Evolutionary conservation across 1,139 yeast genomes (phyloP), one percentile per base, ranked within the genome.

Genomic region (Yamadazyma spencermartinsiae): DNA sequence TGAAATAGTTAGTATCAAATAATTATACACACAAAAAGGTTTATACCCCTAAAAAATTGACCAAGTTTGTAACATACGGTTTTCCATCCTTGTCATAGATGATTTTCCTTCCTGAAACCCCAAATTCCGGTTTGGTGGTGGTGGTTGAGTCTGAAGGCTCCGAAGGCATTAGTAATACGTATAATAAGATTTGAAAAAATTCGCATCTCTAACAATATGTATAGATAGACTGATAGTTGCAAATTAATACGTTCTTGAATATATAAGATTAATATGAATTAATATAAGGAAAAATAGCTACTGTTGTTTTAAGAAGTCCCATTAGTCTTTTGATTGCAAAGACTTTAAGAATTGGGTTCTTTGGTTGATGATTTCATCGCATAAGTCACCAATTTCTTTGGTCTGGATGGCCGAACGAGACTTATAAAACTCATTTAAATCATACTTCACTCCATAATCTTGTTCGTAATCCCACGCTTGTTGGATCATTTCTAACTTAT

Each of bases 381-480:
- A 82, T 76, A 95, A 79, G 16, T 68, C 72, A 34, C 77, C 75
- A 32, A 90, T 82, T 58, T 86, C 95, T 31, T 72, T 67, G 20
- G 95, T 80, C 54, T 84, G 83, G 48, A 92, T 82, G 34, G 79
- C 72, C 2, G 66, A 49, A 42, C 83, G 71, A 9, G 92, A 82
- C 11, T 64, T 53, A 66, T 82, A 80, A 54, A 92, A 90, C 52
- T 87, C 90, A 36, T 74, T 68, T 49, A 90, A 69, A 50, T 79
- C 74, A 48, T 78, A 78, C 38, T 62, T 61, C 37, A 82, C 74
- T 4, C 80, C 75, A 52, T 68, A 74, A 46, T 72, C 70, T 52
- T 79, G 82, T 61, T 89, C 96, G 55, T 89, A 92, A 60, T 90
- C 98, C 68, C 86, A 82, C 16, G 95, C 86, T 62, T 92, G 97